These are phyloP conservation scores for Daldinia bambusicola DNA, from an alignment of 495 filamentous ascomycete genomes.

Conservation along the genomic window DNA sequence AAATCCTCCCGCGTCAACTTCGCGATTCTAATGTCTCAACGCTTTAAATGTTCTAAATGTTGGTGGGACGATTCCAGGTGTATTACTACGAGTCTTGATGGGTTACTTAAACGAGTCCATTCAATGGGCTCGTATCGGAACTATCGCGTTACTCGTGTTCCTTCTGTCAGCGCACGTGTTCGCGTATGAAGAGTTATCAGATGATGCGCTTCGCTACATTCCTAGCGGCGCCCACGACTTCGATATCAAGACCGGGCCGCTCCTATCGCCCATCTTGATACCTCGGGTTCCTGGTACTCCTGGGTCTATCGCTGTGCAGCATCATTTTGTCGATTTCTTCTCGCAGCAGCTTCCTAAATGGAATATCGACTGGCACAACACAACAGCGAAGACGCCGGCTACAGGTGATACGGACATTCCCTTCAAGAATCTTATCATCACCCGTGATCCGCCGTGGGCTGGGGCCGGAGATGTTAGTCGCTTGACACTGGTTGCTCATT, in stretches of 20 bases:
- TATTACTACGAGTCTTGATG: constrained; percentile 18
- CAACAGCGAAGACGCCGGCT: constrained; percentile 75
- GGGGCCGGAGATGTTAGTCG: constrained; percentile 72
- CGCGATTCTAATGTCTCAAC: neutral
- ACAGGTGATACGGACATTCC: constrained; percentile 73
- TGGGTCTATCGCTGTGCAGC: constrained; percentile 72
- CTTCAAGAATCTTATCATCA: constrained; percentile 83
- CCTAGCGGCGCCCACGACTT: constrained; percentile 75
- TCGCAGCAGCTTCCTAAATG: constrained; percentile 73
- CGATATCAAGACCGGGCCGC: constrained; percentile 70
- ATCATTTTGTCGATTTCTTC: constrained; percentile 84
- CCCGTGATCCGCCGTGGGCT: constrained; percentile 83
- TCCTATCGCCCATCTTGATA: constrained; percentile 83
- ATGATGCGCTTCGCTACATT: constrained; percentile 70
- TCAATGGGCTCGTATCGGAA: constrained; percentile 34
- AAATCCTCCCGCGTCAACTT: constrained; percentile 5
- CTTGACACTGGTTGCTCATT: constrained; percentile 91
- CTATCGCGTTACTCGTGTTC: constrained; percentile 31
- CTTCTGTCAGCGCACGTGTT: constrained; percentile 33
- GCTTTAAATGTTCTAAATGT: constrained; percentile 28
- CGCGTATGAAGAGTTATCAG: constrained; percentile 80
- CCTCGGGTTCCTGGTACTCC: constrained; percentile 85
- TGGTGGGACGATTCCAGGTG: constrained; percentile 13
- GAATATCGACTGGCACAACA: constrained; percentile 84
- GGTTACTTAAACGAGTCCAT: constrained; percentile 25